Evolutionary conservation across 768 basidiomycete species (phyloP).

Genomic region (Leccinum obscurum): DNA sequence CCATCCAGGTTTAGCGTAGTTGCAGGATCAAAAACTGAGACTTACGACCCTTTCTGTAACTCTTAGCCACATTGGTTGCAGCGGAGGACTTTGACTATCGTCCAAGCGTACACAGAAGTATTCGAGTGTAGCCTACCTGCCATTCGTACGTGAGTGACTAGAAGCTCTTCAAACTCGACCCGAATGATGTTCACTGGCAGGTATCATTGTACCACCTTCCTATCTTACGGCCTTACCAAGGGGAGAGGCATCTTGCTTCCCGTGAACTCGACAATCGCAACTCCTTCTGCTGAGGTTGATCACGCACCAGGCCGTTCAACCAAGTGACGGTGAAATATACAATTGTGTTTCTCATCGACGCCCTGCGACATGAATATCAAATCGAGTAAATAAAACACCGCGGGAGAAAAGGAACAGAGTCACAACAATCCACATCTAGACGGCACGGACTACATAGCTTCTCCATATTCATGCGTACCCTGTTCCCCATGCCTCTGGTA

Average conservation of each 20-base stretch:
- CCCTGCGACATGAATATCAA: slow-evolving; percentile 16
- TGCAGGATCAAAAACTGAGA: not conserved
- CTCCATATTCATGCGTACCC: slow-evolving; percentile 32
- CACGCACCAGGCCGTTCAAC: not conserved
- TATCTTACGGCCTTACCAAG: not conserved
- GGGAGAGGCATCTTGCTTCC: not conserved
- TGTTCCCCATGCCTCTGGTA: slow-evolving; percentile 33
- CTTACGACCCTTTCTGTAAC: no score
- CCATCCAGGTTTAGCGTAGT: not conserved
- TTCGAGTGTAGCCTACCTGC: not conserved
- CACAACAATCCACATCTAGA: slow-evolving; percentile 17
- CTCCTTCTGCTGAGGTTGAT: not conserved
- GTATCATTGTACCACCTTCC: not conserved
- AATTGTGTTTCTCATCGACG: slow-evolving; percentile 1
- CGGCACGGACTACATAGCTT: slow-evolving; percentile 30
- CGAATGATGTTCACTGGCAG: not conserved
- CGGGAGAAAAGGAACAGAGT: slow-evolving; percentile 14
- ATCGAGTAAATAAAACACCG: slow-evolving; percentile 30
- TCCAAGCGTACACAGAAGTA: not conserved
- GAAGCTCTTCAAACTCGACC: not conserved
- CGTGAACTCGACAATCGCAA: not conserved
- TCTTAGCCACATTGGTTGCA: no score
- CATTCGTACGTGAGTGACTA: not conserved
- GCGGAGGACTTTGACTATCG: not conserved
- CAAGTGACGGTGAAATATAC: not conserved